Base-by-base conservation (phyloP, 441 rosid species). In the Aleurites moluccanus region DNA sequence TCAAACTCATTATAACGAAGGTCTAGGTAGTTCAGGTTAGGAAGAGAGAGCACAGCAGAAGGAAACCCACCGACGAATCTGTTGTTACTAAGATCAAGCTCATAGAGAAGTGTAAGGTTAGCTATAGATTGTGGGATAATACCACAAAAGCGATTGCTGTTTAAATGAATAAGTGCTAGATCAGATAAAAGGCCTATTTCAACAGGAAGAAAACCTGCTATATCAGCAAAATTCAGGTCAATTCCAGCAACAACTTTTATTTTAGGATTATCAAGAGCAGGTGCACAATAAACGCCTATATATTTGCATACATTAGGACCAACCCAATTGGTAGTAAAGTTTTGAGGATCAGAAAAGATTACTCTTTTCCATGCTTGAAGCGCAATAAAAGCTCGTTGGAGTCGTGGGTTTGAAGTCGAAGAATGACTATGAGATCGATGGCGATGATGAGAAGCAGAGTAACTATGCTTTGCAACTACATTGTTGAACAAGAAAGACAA, bases 51-150 rank as follows among this genome's bases (percentile, higher is more conserved):
- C 38, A 91, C 94, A 0, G 81, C 87, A 16, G 64, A 73, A 0
- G 99, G 99, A 74, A 94, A 92, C 72, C 87, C 81, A 20, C 97
- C 96, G 1, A 88, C 96, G 14, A 92, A 91, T 71, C 96, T 80
- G 84, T 94, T 94, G 81, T 90, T 92, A 73, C 99, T 94, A 23
- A 94, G 81, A 78, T 94, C 98, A 56, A 94, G 92, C 88, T 94
- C 98, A 70, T 71, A 82, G 57, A 94, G 92, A 42, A 87, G 83
- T 3, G 92, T 78, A 42, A 92, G 88, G 42, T 89, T 86, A 57
- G 95, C 69, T 47, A 92, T 59, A n/a, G 86, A 74, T 56, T 67
- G 81, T 33, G 92, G 89, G 70, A 94, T 71, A 57, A 85, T 85
- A 15, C 99, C 97, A 21, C 97, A 92, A 77, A 94, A 91, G 15